These are phyloP conservation scores for Ophiorrhiza pumila DNA, from an alignment of 257 asterid species.

Conservation along the genomic window DNA sequence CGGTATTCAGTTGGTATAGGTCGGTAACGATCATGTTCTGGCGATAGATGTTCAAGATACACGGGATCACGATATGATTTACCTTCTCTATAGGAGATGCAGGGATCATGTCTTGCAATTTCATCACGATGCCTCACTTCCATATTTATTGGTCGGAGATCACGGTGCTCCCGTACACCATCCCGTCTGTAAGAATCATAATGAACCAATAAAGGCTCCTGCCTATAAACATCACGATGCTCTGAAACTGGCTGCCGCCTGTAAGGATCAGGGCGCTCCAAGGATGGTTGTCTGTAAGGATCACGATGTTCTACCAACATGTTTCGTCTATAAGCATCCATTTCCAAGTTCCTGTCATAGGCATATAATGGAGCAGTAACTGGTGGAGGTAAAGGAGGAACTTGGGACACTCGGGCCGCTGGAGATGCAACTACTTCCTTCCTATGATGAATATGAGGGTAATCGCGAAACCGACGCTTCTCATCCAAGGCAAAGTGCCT, in stretches of 20 bases:
- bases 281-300: conserved; percentile 10
- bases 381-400: conserved; percentile 27
- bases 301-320: conserved; percentile 21
- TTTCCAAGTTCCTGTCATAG: conserved; percentile 41
- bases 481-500: conserved; percentile 37
- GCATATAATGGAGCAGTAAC: conserved; percentile 34
- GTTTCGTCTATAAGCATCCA: conserved; percentile 19
- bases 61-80: conserved; percentile 31
- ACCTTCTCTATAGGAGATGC: conserved; percentile 31
- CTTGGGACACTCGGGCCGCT: conserved; percentile 15
- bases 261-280: conserved; percentile 36
- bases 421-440: conserved; percentile 37
- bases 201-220: conserved; percentile 3
- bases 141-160: conserved; percentile 9
- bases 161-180: conserved; percentile 12
- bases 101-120: conserved; percentile 28
- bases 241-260: conserved; percentile 26
- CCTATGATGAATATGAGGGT: conserved; percentile 42
- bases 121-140: conserved; percentile 30
- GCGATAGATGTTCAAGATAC: conserved; percentile 22
- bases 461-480: conserved; percentile 24
- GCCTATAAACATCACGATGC: conserved; percentile 23
- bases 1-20: conserved; percentile 13
- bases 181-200: conserved; percentile 24
- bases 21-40: conserved; percentile 33